These are phyloP conservation scores for Pleurotus cornucopiae DNA, from an alignment of 768 basidiomycete species.

Conservation along the genomic window DNA sequence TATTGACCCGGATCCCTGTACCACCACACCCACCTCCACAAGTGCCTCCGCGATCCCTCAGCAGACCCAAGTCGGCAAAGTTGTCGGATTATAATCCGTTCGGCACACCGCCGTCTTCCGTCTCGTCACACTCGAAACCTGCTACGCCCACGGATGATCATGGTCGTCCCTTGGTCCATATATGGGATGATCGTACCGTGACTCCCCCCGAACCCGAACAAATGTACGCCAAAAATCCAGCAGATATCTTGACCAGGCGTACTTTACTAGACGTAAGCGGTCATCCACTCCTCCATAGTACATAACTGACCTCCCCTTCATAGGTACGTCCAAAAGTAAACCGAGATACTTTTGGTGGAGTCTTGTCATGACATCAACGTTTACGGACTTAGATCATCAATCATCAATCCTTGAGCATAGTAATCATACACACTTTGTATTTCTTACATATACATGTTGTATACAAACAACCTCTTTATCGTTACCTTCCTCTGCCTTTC, in stretches of 20 bases:
- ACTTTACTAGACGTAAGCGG: slow-evolving; percentile 15
- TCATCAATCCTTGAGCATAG: neutral
- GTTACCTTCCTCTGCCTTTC: neutral
- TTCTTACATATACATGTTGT: slow-evolving; percentile 1
- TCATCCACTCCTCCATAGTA: neutral
- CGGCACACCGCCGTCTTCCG: slow-evolving; percentile 35
- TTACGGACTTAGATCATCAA: neutral
- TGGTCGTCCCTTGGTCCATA: slow-evolving; percentile 1
- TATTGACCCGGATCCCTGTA: neutral
- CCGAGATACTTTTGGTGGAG: slow-evolving; percentile 1
- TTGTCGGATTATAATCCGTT: slow-evolving; percentile 25
- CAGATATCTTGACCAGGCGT: slow-evolving; percentile 13
- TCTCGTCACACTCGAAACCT: slow-evolving; percentile 27
- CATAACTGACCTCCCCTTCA: neutral
- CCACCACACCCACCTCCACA: slow-evolving; percentile 11
- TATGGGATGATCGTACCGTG: slow-evolving; percentile 1
- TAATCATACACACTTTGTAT: neutral
- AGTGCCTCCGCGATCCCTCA: neutral
- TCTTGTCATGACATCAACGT: neutral
- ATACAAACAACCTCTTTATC: neutral
- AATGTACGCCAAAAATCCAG: slow-evolving; percentile 4
- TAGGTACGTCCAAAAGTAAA: slow-evolving; percentile 12
- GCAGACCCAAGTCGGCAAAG: slow-evolving; percentile 4
- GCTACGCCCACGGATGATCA: slow-evolving; percentile 17
- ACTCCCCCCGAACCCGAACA: neutral